These are phyloP conservation scores for Sorghum bicolor DNA, from an alignment of 176 grass and related monocot species.

Conservation along the genomic window DNA sequence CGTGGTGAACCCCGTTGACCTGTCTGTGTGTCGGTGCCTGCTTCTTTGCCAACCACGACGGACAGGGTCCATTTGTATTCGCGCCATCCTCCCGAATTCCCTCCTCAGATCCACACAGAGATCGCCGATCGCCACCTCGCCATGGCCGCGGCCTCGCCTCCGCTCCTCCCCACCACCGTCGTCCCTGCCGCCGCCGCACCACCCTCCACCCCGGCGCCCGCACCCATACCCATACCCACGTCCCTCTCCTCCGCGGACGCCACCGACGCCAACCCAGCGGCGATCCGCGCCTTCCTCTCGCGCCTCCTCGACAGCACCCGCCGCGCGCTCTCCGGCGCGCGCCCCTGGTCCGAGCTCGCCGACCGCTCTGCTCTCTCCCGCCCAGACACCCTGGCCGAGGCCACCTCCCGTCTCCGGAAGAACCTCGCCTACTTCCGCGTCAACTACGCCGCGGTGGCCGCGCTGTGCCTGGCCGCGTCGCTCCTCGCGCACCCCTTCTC, in stretches of 20 bases:
- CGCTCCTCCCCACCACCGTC: constrained; percentile 8
- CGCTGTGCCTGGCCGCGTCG: constrained; percentile 37
- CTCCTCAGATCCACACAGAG: neutral
- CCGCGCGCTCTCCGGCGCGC: constrained; percentile 32
- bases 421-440: constrained; percentile 88
- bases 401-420: constrained; percentile 53
- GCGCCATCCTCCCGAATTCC: neutral
- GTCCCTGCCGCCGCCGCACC: neutral
- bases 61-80: neutral
- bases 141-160: constrained; percentile 30
- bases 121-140: neutral
- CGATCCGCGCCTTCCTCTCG: constrained; percentile 24
- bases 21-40: neutral
- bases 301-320: constrained; percentile 27
- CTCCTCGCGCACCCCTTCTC: constrained; percentile 56
- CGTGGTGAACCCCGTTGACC: neutral
- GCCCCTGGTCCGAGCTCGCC: constrained; percentile 21
- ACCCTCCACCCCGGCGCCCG: neutral
- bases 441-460: constrained; percentile 62
- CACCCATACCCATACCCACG: neutral
- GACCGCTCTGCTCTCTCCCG: neutral
- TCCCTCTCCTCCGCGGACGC: constrained; percentile 1
- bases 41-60: neutral
- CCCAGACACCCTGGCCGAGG: constrained; percentile 29
- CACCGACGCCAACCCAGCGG: neutral